A percentile compares a stretch with the other conserved stretches of the same genome.
Conservation (phyloP, 306 rosid species). For the Crataegus laevigata region DNA sequence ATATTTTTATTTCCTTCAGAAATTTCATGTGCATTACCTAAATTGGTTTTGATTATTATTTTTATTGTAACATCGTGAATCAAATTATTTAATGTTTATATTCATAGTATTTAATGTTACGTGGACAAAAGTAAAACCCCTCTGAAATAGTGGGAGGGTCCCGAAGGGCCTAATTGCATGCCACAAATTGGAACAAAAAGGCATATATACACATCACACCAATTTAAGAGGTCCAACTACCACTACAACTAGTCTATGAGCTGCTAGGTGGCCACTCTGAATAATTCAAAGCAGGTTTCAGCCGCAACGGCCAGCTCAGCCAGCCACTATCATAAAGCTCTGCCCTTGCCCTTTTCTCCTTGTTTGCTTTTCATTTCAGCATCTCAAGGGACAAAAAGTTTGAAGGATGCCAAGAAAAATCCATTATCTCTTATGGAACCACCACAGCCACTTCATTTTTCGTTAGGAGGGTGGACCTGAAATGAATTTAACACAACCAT, state of each 20-base stretch:
- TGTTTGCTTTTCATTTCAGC: slow-evolving; percentile 15
- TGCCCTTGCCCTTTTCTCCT: slow-evolving; percentile 9
- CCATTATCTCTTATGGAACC: slow-evolving; percentile 4
- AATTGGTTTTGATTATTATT: too few species aligned
- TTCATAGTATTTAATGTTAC: too few species aligned
- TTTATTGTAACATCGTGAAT: too few species aligned
- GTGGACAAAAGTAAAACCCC: rapidly evolving
- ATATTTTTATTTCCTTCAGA: not conserved
- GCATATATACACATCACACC: not conserved
- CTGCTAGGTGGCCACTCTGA: not conserved
- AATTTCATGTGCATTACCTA: too few species aligned
- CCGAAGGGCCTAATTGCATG: not conserved
- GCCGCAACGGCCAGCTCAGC: not conserved
- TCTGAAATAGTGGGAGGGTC: not conserved
- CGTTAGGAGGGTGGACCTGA: not conserved
- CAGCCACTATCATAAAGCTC: slow-evolving; percentile 13
- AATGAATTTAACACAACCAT: not conserved
- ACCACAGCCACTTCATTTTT: slow-evolving; percentile 29
- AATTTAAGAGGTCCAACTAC: not conserved
- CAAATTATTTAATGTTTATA: too few species aligned
- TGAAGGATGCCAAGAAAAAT: not conserved
- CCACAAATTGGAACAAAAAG: not conserved
- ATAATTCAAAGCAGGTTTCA: not conserved
- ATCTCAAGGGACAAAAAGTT: not conserved
- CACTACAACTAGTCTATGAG: not conserved